Conservation (phyloP, 176 grass and related monocot species). For the Raddia distichophylla region DNA sequence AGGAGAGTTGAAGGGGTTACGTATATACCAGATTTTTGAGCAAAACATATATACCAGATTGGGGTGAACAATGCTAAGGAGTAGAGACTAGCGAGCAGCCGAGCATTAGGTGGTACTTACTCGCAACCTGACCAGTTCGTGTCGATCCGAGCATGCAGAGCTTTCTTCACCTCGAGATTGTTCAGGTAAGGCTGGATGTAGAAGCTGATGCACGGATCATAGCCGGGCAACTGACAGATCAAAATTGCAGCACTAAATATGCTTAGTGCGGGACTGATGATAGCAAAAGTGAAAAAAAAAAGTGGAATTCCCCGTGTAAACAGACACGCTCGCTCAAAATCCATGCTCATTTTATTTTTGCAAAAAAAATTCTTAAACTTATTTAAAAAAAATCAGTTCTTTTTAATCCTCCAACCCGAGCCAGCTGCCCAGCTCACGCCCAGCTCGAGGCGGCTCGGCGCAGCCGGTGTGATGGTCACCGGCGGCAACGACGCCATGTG, state of each 20-base stretch:
- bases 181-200: slow-evolving; percentile 48
- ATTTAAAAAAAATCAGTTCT: no score
- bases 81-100: not conserved
- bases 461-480: no score
- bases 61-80: not conserved
- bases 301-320: no score
- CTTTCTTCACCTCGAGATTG: slow-evolving; percentile 43
- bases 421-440: no score
- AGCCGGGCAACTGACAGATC: slow-evolving; percentile 33
- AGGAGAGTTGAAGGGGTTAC: not conserved
- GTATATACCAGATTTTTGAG: no score
- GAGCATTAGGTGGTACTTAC: slow-evolving; percentile 16
- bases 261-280: not conserved
- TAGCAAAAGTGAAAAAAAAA: not conserved
- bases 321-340: no score
- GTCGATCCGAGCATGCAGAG: slow-evolving; percentile 44
- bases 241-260: not conserved
- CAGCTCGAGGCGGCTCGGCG: no score
- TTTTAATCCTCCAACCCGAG: no score
- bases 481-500: no score
- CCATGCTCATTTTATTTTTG: no score
- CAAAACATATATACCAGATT: not conserved
- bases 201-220: slow-evolving; percentile 39
- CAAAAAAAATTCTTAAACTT: no score
- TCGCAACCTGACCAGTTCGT: slow-evolving; percentile 36